Percentiles rank a stretch among this genome's conserved stretches.
Conservation (phyloP, 371 early-diverging fungal species). For the Mortierella sp. region DNA sequence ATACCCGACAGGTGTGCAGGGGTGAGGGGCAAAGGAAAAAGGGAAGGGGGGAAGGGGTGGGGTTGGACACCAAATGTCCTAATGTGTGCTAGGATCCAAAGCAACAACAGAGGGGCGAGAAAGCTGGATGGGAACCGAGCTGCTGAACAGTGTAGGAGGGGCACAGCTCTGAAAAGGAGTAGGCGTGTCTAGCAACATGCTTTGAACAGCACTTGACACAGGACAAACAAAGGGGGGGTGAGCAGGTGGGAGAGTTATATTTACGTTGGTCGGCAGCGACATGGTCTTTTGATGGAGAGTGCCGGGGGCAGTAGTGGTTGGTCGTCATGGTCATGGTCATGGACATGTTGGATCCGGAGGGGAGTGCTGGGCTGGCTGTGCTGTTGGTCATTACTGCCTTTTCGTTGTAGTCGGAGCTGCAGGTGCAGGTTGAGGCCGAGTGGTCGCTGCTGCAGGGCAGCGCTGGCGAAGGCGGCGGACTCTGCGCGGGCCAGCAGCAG, state of each 20-base stretch:
- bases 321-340: not conserved
- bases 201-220: too few species aligned
- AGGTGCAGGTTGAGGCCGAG: constrained; percentile 21
- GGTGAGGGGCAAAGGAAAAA: too few species aligned
- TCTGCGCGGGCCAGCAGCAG: constrained; percentile 41
- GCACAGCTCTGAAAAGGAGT: too few species aligned
- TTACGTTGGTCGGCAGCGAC: constrained; percentile 6
- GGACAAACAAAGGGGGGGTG: not conserved
- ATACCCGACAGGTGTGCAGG: too few species aligned
- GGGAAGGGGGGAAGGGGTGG: too few species aligned
- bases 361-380: constrained; percentile 4
- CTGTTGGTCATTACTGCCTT: constrained; percentile 6
- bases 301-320: constrained; percentile 6
- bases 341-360: not conserved
- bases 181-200: too few species aligned
- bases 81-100: too few species aligned
- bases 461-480: constrained; percentile 31
- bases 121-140: too few species aligned
- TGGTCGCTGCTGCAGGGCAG: constrained; percentile 18
- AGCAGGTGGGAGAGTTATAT: not conserved
- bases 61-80: too few species aligned
- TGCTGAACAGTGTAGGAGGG: too few species aligned
- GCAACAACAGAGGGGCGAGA: too few species aligned
- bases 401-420: constrained; percentile 14
- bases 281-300: not conserved